phyloP scores from a whole-genome alignment of 2,329 filamentous ascomycete species.

The Teratosphaeria destructans region DNA sequence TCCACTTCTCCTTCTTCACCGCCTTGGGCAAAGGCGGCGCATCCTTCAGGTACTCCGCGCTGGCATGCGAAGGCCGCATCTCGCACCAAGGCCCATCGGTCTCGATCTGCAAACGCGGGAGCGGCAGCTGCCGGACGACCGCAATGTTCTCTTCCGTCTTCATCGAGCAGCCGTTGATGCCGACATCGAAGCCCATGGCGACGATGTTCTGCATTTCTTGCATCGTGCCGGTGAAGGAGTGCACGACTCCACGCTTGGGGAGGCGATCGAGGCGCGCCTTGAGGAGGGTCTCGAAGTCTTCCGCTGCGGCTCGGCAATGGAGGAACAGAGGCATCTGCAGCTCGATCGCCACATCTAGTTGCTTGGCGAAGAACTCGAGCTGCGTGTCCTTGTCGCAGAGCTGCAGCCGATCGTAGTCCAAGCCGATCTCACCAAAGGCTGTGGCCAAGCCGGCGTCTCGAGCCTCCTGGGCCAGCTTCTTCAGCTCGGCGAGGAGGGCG shows the following conservation, averaged over 20 bases:
- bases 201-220: constrained; percentile 77
- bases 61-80: constrained; percentile 79
- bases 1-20: constrained; percentile 95
- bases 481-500: constrained; percentile 49
- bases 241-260: constrained; percentile 67
- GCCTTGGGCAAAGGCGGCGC: constrained; percentile 64
- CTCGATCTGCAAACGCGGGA: constrained; percentile 81
- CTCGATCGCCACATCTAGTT: constrained; percentile 67
- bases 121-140: constrained; percentile 67
- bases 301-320: constrained; percentile 78
- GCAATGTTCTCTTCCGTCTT: constrained; percentile 87
- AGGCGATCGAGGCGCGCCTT: constrained; percentile 44
- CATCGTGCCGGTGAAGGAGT: constrained; percentile 83
- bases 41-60: constrained; percentile 60
- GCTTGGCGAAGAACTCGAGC: constrained; percentile 71
- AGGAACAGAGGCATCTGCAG: constrained; percentile 81
- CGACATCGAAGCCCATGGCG: constrained; percentile 73
- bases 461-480: constrained; percentile 50
- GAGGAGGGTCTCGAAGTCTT: constrained; percentile 70
- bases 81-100: constrained; percentile 98
- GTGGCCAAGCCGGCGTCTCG: constrained; percentile 51
- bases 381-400: constrained; percentile 71
- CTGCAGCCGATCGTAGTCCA: constrained; percentile 89
- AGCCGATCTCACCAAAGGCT: constrained; percentile 88
- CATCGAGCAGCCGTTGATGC: constrained; percentile 93